These are phyloP conservation scores for Austroboletus novae-zelandiae DNA, from an alignment of 1,284 basidiomycete species.

Conservation along the genomic window DNA sequence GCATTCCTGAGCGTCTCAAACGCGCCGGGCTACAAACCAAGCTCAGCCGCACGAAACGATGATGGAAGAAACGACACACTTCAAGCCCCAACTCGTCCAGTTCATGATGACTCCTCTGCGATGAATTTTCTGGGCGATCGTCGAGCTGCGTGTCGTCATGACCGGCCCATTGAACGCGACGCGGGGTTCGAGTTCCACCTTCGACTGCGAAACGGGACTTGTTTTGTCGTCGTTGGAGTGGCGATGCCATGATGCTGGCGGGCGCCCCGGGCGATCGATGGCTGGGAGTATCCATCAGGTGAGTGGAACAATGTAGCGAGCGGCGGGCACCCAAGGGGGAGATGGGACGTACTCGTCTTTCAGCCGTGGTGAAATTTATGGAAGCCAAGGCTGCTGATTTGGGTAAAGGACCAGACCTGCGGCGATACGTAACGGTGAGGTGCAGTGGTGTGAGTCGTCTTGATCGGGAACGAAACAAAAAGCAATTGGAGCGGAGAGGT, in stretches of 20 bases:
- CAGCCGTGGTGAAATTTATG: too few relatives aligned
- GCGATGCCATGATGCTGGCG: slow-evolving; percentile 20
- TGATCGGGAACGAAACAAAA: too few relatives aligned
- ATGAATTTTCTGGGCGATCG: slow-evolving; percentile 4
- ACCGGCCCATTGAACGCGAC: slow-evolving; percentile 41
- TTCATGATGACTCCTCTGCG: slow-evolving; percentile 25
- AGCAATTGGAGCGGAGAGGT: too few relatives aligned
- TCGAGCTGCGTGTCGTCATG: slow-evolving; percentile 2
- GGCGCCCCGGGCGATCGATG: slow-evolving; percentile 6
- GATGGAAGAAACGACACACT: slow-evolving; percentile 30
- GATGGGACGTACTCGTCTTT: slow-evolving; percentile 6
- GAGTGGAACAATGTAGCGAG: not conserved
- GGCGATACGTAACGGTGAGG: too few relatives aligned
- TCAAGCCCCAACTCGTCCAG: slow-evolving; percentile 44
- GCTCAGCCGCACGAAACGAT: slow-evolving; percentile 4
- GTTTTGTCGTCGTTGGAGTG: not conserved
- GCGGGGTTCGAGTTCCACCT: slow-evolving; percentile 34
- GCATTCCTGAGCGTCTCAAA: slow-evolving; percentile 50
- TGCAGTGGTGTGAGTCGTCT: too few relatives aligned
- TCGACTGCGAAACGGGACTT: slow-evolving; percentile 17
- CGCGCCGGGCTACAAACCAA: slow-evolving; percentile 41
- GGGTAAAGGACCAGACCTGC: too few relatives aligned
- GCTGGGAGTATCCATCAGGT: not conserved
- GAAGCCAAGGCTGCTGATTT: too few relatives aligned
- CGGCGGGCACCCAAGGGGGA: not conserved